Evolutionary conservation across 495 filamentous ascomycete genomes (phyloP), one percentile per base, ranked within the genome.

Genomic region (Annulohypoxylon nitens): DNA sequence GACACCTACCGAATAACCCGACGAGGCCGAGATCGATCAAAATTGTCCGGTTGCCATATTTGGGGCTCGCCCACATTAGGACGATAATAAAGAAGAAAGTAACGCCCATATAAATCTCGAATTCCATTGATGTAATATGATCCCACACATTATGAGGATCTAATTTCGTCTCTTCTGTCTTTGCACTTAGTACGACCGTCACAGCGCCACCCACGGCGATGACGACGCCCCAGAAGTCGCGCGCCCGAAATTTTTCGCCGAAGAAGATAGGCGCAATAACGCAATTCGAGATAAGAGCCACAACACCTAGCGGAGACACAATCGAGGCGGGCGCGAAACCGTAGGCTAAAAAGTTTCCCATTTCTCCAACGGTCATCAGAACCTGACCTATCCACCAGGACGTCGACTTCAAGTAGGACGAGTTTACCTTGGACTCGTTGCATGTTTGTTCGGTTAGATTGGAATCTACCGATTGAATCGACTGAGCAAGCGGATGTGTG

Each of bases 291-390:
- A 99, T 90, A 66, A 99, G 82, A 2, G 96, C 96, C 0, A 98
- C 96, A 20, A 99, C 96, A 9, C 96, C 96, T 12, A 99, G 84
- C 1, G 96, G 96, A 14, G 93, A 96, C n/a, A 99, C 96, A 69
- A 99, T 97, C 11, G 95, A 98, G 2, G 96, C 96, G 16, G 96
- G 95, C n/a, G 96, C 96, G 78, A 99, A 99, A 10, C 96, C 96
- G 78, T 99, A 99, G 3, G 96, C 96, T 62, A 99, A 86, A 79
- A 99, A 99, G 79, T 99, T 99, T 20, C 96, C 96, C 67, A 90
- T 89, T 83, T 99, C 96, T 12, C 96, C 96, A n/a, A 97, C 81
- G 5, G 88, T 92, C 90, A 98, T 98, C 61, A 99, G 85, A 3
- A 93, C 84, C 61, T 98, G 93, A 9, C 96, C 96, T 57, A 87